A percentile compares a stretch with the other conserved stretches of the same genome.
These are phyloP conservation scores for Anethum foeniculum DNA, from an alignment of 140 eudicot species.

Conservation along the genomic window DNA sequence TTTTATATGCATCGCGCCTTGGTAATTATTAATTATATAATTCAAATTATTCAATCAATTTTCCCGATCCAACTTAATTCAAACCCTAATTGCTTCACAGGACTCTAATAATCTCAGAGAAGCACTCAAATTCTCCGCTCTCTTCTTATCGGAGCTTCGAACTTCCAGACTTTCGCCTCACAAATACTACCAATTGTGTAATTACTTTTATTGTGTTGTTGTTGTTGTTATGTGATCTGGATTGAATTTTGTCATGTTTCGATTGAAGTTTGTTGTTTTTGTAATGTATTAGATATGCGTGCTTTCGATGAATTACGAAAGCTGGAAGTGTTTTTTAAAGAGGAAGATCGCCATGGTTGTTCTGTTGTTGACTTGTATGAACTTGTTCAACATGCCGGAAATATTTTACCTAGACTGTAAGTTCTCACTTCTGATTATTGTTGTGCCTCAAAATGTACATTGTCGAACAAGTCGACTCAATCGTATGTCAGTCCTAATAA, in stretches of 20 bases:
- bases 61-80: background rate
- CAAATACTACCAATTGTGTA: slow-evolving; percentile 93
- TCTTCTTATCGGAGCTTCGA: slow-evolving; percentile 86
- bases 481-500: background rate
- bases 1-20: slow-evolving; percentile 89
- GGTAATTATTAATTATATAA: slow-evolving; percentile 48
- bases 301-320: slow-evolving; percentile 86
- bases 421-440: slow-evolving; percentile 10
- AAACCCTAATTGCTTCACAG: slow-evolving; percentile 29
- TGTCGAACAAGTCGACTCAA: background rate
- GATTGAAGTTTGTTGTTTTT: background rate
- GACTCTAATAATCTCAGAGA: slow-evolving; percentile 82
- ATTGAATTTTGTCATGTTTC: background rate
- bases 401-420: slow-evolving; percentile 87
- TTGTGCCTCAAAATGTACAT: background rate
- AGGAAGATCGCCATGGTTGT: slow-evolving; percentile 94
- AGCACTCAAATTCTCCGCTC: slow-evolving; percentile 92
- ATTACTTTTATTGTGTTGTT: background rate
- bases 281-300: slow-evolving; percentile 66
- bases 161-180: slow-evolving; percentile 91
- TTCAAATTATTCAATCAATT: no score
- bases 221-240: background rate
- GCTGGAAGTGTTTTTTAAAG: slow-evolving; percentile 79
- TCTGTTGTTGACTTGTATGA: slow-evolving; percentile 81
- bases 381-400: slow-evolving; percentile 99